A percentile compares a stretch with the other conserved stretches of the same genome.
These are phyloP conservation scores for Nannochloropsis granulata DNA, from an alignment of 108 stramenopile genomes.

Conservation along the genomic window DNA sequence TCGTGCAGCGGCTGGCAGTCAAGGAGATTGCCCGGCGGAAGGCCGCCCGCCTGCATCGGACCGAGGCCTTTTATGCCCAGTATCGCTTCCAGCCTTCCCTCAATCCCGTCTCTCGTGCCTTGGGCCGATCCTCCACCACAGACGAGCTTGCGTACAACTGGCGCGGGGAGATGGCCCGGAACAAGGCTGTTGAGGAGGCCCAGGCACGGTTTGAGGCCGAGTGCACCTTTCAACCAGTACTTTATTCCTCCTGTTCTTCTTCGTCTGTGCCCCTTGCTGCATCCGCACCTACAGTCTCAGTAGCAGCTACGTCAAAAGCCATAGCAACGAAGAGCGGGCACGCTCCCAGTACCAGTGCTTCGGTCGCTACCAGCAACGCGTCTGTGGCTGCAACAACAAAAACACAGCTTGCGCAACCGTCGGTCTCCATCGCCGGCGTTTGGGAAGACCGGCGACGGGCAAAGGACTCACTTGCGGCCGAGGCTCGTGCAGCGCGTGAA, in stretches of 20 bases:
- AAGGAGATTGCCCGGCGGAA: not conserved
- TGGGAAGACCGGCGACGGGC: not conserved
- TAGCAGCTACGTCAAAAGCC: slow-evolving; percentile 72
- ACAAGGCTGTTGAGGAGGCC: not conserved
- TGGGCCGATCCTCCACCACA: not conserved
- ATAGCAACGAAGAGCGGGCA: not conserved
- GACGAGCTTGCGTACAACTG: not conserved
- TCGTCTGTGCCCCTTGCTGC: slow-evolving; percentile 49
- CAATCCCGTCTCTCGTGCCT: not conserved
- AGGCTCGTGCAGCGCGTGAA: not conserved
- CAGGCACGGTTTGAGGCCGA: not conserved
- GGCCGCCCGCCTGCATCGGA: not conserved
- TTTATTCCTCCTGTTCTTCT: not conserved
- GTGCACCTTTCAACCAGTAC: not conserved
- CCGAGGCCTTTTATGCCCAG: not conserved
- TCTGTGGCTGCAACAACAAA: not conserved
- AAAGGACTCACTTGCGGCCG: not conserved
- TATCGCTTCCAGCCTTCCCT: not conserved
- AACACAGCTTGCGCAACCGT: not conserved
- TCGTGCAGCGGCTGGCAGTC: not conserved
- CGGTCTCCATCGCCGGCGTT: not conserved
- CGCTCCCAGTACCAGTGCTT: not conserved
- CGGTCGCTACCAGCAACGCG: not conserved
- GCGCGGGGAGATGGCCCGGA: not conserved
- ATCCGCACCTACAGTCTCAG: slow-evolving; percentile 90